These are phyloP conservation scores for Apiosordaria backusii DNA, from an alignment of 495 filamentous ascomycete species.

Conservation along the genomic window DNA sequence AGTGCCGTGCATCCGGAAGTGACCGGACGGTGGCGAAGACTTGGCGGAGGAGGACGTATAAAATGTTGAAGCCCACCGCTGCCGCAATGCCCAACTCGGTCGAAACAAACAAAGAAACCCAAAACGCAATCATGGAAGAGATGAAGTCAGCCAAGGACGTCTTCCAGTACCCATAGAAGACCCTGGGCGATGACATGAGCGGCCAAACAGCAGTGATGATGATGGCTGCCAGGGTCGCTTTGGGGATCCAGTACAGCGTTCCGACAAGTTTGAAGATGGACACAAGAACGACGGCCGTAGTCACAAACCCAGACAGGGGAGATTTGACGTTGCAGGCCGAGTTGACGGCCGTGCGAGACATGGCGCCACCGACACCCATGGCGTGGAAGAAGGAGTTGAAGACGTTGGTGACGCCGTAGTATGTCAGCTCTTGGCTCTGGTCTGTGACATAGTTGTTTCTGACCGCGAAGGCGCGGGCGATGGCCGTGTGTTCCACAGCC, in stretches of 20 bases:
- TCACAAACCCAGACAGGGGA: constrained; percentile 45
- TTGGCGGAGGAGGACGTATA: constrained; percentile 43
- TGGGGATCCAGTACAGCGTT: constrained; percentile 52
- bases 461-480: constrained; percentile 46
- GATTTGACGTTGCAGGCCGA: constrained; percentile 42
- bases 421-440: constrained; percentile 48
- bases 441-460: constrained; percentile 48
- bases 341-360: constrained; percentile 51
- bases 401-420: constrained; percentile 47
- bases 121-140: constrained; percentile 47
- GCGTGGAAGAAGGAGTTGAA: constrained; percentile 48
- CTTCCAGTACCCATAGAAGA: constrained; percentile 48
- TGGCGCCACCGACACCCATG: constrained; percentile 49
- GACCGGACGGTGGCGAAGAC: constrained; percentile 35
- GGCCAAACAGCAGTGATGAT: constrained; percentile 47
- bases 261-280: constrained; percentile 48
- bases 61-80: constrained; percentile 46
- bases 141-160: constrained; percentile 49
- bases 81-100: constrained; percentile 47
- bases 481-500: constrained; percentile 48
- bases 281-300: constrained; percentile 45
- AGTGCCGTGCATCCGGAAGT: constrained; percentile 11
- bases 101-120: constrained; percentile 48
- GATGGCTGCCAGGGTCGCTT: constrained; percentile 45
- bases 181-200: constrained; percentile 38